These are phyloP conservation scores for Metarhizium guizhouense DNA, from an alignment of 2,329 filamentous ascomycete genomes.

Conservation along the genomic window DNA sequence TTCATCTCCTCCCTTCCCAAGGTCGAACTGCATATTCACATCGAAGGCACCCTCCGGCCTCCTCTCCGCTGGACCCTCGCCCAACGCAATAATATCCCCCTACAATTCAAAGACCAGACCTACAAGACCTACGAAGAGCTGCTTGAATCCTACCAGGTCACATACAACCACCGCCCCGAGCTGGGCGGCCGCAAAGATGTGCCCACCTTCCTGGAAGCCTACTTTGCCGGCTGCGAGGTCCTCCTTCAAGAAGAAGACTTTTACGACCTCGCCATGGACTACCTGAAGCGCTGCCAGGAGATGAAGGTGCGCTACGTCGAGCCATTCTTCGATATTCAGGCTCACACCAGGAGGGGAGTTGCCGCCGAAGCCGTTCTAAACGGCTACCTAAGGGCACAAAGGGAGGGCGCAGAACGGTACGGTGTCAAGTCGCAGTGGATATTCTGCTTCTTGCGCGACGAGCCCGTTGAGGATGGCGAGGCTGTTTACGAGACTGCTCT, in stretches of 20 bases:
- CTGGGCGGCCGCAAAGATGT: constrained; percentile 24
- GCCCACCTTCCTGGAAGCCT: constrained; percentile 58
- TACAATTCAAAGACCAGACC: constrained; percentile 38
- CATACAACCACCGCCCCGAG: constrained; percentile 39
- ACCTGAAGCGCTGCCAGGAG: constrained; percentile 53
- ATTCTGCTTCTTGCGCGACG: constrained; percentile 61
- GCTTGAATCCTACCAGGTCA: constrained; percentile 48
- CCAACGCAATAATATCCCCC: constrained; percentile 50
- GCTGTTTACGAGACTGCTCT: constrained; percentile 40
- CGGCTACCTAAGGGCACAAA: constrained; percentile 52
- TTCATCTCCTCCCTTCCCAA: constrained; percentile 61
- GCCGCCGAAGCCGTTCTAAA: constrained; percentile 50
- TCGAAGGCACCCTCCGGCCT: constrained; percentile 65
- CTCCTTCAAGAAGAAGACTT: constrained; percentile 58
- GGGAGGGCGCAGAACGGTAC: constrained; percentile 48
- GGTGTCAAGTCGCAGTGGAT: constrained; percentile 57
- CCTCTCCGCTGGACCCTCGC: constrained; percentile 60
- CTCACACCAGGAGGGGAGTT: constrained; percentile 55
- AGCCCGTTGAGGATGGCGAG: constrained; percentile 63
- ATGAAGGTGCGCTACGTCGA: constrained; percentile 63
- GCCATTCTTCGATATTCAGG: constrained; percentile 72
- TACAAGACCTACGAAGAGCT: constrained; percentile 53
- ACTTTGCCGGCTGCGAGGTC: constrained; percentile 67
- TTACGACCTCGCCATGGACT: constrained; percentile 59
- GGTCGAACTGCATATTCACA: constrained; percentile 71